A percentile compares a stretch with the other conserved stretches of the same genome.
phyloP scores from a whole-genome alignment of 139 green algal genomes.

The Diplosphaera chodatii region DNA sequence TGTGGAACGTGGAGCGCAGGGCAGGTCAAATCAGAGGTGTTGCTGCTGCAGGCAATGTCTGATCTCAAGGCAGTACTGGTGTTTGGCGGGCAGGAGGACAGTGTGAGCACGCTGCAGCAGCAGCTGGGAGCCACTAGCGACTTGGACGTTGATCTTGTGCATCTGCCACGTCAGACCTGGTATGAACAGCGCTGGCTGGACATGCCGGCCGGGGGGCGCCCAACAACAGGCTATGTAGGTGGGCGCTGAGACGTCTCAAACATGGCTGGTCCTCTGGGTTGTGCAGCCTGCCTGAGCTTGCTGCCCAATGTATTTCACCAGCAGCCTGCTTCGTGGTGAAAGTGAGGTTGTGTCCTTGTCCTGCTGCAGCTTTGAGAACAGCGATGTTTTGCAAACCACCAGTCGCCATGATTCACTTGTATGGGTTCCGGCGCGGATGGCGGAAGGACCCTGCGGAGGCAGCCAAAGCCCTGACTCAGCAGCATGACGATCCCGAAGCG shows the following conservation, averaged over 20 bases:
- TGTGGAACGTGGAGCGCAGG: no score
- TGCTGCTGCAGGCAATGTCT: not conserved
- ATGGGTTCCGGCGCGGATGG: not conserved
- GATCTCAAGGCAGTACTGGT: not conserved
- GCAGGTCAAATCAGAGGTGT: no score
- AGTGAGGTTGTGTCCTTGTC: no score
- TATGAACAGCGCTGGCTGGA: not conserved
- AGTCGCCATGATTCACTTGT: not conserved
- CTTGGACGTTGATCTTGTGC: not conserved
- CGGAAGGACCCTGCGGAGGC: not conserved
- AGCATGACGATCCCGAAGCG: not conserved
- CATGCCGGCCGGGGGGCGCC: not conserved
- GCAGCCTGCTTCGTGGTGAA: no score
- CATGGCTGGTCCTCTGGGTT: no score
- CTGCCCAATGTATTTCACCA: no score
- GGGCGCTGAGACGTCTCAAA: no score
- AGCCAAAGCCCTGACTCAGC: not conserved
- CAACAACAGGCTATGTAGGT: not conserved
- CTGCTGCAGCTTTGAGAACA: not conserved
- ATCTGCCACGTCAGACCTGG: not conserved
- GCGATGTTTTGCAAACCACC: not conserved
- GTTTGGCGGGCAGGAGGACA: not conserved
- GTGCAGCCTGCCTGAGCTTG: no score
- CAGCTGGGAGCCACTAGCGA: no score
- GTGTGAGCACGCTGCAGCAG: not conserved